Base-by-base conservation (phyloP, 73 alveolate species). In the Uronychia binucleata region DNA sequence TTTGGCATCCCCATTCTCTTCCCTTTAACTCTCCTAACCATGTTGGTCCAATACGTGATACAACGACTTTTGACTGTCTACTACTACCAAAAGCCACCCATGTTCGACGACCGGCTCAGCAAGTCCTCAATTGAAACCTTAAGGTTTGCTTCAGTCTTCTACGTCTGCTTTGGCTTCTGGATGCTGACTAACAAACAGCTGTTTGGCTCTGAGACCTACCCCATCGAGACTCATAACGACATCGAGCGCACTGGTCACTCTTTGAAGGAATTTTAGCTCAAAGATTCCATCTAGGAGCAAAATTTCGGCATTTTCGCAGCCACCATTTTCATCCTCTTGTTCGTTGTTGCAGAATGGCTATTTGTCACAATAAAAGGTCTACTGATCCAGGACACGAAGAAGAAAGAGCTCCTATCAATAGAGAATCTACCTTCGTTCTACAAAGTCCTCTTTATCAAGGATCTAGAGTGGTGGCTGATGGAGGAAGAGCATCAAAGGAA, bases 1-100 rank as follows among this genome's bases (percentile, higher is more conserved):
- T 33, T 89, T 5, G 97, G 97, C 32, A 78, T 92, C 27, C 97
- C 97, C 32, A 33, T 92, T 0, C 86, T 92, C n/a, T 84, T 82
- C 74, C 5, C 79, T 11, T 33, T 89, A 19, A 80, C 80, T 0
- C 75, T 75, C 30, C 28, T 34, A 30, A 8, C 83, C 13, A 57
- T 90, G 33, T 79, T 92, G 34, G 59, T 90, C 25, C 32, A 30
- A 13, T 92, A 92, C 81, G 90, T 92, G 94, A 26, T 87, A 31
- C 95, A 92, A 46, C 78, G 88, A 35, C 59, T 92, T 14, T 34
- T 82, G 28, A 25, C 82, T 57, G 31, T 88, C 31, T 57, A 82
- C 35, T 58, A 26, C 27, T 84, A 84, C 59, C 60, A 75, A 59
- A 75, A 25, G 77, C 94, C 94, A 1, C 91, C 91, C 19, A 31